phyloP scores from a whole-genome alignment of 148 eudicot species.

The Cornus controversa region DNA sequence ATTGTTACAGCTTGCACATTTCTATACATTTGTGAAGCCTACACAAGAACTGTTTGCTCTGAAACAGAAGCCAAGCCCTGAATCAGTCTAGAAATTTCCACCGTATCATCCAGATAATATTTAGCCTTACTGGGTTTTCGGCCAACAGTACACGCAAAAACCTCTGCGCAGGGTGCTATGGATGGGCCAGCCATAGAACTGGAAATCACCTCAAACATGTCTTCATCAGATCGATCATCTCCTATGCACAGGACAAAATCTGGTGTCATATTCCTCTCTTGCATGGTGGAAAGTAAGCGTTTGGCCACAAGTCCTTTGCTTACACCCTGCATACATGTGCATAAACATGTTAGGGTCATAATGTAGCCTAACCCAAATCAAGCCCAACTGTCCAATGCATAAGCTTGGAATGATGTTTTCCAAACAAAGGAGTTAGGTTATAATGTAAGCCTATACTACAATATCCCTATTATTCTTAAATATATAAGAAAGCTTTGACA shows the following conservation, averaged over 20 bases:
- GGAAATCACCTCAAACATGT: conserved; percentile 59
- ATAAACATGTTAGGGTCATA: background rate
- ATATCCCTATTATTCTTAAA: no score
- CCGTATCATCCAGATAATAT: conserved; percentile 54
- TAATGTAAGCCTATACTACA: no score
- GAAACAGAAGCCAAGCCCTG: conserved; percentile 53
- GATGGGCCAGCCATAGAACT: conserved; percentile 36
- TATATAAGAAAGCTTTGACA: no score
- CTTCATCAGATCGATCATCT: conserved; percentile 68
- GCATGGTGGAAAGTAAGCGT: conserved; percentile 43
- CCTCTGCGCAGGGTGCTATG: conserved; percentile 49
- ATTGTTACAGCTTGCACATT: background rate
- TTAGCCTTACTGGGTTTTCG: conserved; percentile 56
- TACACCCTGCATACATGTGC: conserved; percentile 44
- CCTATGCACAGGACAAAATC: conserved; percentile 67
- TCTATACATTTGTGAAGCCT: conserved; percentile 2
- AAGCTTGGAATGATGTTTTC: no score
- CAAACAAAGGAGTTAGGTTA: background rate
- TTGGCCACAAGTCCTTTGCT: conserved; percentile 63
- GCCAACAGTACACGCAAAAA: conserved; percentile 62
- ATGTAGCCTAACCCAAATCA: background rate
- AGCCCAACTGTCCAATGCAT: background rate
- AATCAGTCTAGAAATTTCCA: conserved; percentile 46
- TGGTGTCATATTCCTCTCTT: conserved; percentile 41
- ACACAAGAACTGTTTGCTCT: conserved; percentile 27